These are phyloP conservation scores for Phytophthora tentaculata DNA, from an alignment of 352 stramenopile genomes.

Conservation along the genomic window DNA sequence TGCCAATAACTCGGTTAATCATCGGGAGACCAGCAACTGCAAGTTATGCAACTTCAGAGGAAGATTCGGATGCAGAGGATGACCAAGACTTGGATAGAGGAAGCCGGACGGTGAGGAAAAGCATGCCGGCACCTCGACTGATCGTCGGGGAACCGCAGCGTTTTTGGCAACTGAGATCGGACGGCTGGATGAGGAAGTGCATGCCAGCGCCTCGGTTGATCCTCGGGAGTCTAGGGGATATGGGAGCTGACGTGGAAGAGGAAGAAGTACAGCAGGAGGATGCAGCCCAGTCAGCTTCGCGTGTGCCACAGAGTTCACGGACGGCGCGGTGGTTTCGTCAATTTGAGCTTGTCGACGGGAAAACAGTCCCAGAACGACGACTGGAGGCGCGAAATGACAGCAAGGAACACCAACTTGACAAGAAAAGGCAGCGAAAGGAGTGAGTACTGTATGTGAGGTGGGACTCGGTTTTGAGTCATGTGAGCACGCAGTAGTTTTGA, in stretches of 20 bases:
- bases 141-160: too few species aligned
- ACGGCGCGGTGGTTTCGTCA: conserved; percentile 16
- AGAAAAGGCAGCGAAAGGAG: conserved; percentile 1
- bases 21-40: not conserved
- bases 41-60: not conserved
- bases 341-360: conserved; percentile 30
- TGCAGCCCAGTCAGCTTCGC: conserved; percentile 1
- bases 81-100: too few species aligned
- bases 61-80: not conserved
- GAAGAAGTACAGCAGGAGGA: not conserved
- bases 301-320: not conserved
- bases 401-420: conserved; percentile 4
- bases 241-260: too few species aligned
- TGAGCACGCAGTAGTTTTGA: not conserved
- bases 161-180: too few species aligned
- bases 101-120: too few species aligned
- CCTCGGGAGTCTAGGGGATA: not conserved
- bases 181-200: too few species aligned
- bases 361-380: conserved; percentile 21
- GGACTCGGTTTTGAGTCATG: not conserved
- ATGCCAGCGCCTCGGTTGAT: not conserved
- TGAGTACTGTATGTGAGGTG: not conserved
- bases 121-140: too few species aligned
- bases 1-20: not conserved
- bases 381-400: conserved; percentile 12